Base-by-base conservation (phyloP, 352 stramenopile genomes). In the Globisporangium lucens region DNA sequence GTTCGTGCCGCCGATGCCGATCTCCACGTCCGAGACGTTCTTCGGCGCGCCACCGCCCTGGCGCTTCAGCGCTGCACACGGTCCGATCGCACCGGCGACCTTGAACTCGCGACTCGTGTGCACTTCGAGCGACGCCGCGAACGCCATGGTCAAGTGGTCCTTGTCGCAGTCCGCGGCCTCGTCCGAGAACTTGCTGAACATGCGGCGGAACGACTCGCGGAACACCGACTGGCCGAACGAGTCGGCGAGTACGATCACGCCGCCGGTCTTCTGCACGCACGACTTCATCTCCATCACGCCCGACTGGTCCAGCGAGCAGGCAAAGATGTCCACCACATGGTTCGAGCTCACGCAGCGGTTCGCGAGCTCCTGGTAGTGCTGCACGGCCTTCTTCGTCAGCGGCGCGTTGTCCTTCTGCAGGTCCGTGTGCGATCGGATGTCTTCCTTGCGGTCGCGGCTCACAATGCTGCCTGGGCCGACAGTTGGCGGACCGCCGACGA, bases 281-380 rank as follows among this genome's bases (percentile, higher is more conserved):
- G 89, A 83, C 59, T 94, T 94, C 97, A 99, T 99, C 82, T 99
- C 98, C 79, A 99, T 93, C 65, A 99, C 92, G 69, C 98, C 98
- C 67, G 89, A 93, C 75, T 98, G 93, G 85, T 99, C 98, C 51
- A 99, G 79, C 58, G 92, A 98, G 76, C 97, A 99, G 3, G 97
- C 98, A 80, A 99, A 99, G 47, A 99, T 93, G 77, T 99, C 98
- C 24, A 99, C 94, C 0, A 98, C 96, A 77, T 99, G 97, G 72
- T 87, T 98, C 59, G 88, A 95, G 20, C 83, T 74, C 66, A 97
- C 80, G 75, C 89, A 94, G n/a, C 95, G 90, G 58, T 98, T 89
- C 1, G 97, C 95, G 33, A 99, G 80, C 29, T 89, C 88, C 61
- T 97, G 86, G 82, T 99, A 99, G 79, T 99, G 97, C 69, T 84